Percentiles rank a stretch among this genome's conserved stretches.
These are phyloP conservation scores for Colletotrichum spaethianum DNA, from an alignment of 2,329 filamentous ascomycete species.

Conservation along the genomic window DNA sequence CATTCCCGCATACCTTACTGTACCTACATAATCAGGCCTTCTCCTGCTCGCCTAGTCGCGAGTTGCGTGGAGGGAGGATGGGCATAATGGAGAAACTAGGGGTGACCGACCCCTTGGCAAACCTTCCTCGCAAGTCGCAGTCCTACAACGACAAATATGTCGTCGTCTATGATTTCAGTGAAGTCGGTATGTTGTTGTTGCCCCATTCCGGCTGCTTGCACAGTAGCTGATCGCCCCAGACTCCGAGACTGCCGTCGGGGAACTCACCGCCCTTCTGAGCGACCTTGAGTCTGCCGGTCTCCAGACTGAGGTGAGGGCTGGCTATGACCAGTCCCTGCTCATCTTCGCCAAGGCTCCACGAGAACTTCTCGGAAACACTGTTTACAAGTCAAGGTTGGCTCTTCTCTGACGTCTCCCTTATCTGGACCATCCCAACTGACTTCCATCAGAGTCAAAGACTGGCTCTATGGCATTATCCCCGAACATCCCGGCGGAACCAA, in stretches of 20 bases:
- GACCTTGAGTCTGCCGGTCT: slow-evolving; percentile 75
- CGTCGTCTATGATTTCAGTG: slow-evolving; percentile 55
- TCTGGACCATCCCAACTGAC: not conserved
- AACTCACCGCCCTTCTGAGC: slow-evolving; percentile 64
- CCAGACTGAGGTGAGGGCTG: slow-evolving; percentile 79
- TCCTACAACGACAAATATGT: slow-evolving; percentile 57
- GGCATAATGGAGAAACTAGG: slow-evolving; percentile 40
- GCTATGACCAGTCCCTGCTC: slow-evolving; percentile 76
- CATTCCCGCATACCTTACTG: not conserved
- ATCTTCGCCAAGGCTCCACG: slow-evolving; percentile 77
- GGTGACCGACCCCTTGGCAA: slow-evolving; percentile 33
- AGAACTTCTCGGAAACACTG: slow-evolving; percentile 73
- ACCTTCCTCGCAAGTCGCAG: slow-evolving; percentile 35
- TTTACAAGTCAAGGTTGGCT: slow-evolving; percentile 76
- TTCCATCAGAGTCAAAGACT: slow-evolving; percentile 76
- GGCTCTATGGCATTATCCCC: slow-evolving; percentile 79
- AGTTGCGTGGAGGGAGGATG: slow-evolving; percentile 29
- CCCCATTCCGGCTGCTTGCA: not conserved
- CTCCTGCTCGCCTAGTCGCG: slow-evolving; percentile 12
- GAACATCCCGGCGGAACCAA: slow-evolving; percentile 71
- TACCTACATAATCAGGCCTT: slow-evolving; percentile 35
- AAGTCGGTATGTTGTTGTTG: slow-evolving; percentile 48
- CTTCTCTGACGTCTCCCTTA: not conserved
- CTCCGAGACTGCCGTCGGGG: slow-evolving; percentile 50
- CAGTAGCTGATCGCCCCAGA: slow-evolving; percentile 46